Evolutionary conservation across 805 yeast genomes (phyloP), one percentile per base, ranked within the genome.

Genomic region (Wickerhamiella sergipiensis): DNA sequence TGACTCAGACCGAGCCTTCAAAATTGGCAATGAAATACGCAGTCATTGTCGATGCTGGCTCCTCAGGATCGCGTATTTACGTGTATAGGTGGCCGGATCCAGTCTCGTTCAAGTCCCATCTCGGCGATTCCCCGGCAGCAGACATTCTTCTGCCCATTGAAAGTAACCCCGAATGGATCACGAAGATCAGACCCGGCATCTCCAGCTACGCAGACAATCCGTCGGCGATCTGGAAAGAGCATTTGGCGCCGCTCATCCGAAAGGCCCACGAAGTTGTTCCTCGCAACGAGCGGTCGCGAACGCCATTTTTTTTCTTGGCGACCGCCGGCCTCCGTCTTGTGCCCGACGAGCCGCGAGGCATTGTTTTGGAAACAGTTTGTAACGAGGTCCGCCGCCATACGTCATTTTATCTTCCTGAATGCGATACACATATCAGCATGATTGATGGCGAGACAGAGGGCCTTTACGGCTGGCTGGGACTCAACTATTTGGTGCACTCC

Each of bases 381-480:
- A 51, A 64, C 8, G 65, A 72, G 8, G 67, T 90, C 29, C 68
- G 70, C 50, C 63, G 72, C 17, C 71, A 81, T 43, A 72, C 87
- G 2, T 65, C 71, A 12, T 90, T 90, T 59, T 56, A 62, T 17
- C 57, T 82, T 1, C 70, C 75, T 0, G 68, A 68, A 23, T 90
- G 97, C 65, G 69, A 68, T 0, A 74, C 81, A 8, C 88, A 85
- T 59, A 80, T 92, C 9, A 81, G 84, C 59, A 81, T 86, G 40
- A 92, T 92, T 44, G 96, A 89, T 64, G 98, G 98, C 19, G 90
- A 85, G 59, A 79, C 88, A 1, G 98, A 92, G 68, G 98, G 97
- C 1, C 64, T 90, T 8, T 92, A 86, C 62, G 98, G 98, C 15
- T 92, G 98, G 98, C 65, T 92, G 29, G 92, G 90, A 0, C 71